A percentile compares a stretch with the other conserved stretches of the same genome.
Evolutionary conservation across 768 basidiomycete genomes (phyloP).

Genomic region (Chalciporus piperatus): DNA sequence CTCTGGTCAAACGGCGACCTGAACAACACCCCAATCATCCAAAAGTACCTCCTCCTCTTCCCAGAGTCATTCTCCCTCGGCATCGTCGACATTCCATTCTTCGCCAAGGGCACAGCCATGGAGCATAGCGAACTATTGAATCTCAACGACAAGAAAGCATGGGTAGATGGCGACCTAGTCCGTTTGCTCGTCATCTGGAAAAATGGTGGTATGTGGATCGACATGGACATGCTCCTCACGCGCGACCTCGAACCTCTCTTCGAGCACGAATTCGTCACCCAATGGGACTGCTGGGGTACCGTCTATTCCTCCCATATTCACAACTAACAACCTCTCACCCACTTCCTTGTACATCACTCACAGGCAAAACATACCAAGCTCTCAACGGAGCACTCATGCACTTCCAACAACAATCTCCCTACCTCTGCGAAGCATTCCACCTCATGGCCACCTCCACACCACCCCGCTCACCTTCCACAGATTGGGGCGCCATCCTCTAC

Average conservation of each 20-base stretch:
- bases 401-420: conserved; percentile 86
- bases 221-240: conserved; percentile 94
- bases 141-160: conserved; percentile 73
- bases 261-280: conserved; percentile 94
- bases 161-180: conserved; percentile 95
- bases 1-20: conserved; percentile 93
- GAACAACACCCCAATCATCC: conserved; percentile 51
- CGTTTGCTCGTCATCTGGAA: conserved; percentile 84
- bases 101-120: conserved; percentile 78
- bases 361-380: conserved; percentile 71
- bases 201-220: conserved; percentile 92
- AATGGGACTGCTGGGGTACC: conserved; percentile 97
- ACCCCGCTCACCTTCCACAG: conserved; percentile 77
- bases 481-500: conserved; percentile 94
- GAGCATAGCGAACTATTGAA: conserved; percentile 59
- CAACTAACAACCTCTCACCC: conserved; percentile 7
- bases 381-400: conserved; percentile 95
- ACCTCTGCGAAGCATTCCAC: conserved; percentile 95
- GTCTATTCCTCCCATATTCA: neutral
- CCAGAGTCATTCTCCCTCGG: conserved; percentile 70
- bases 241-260: conserved; percentile 80
- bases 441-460: conserved; percentile 75
- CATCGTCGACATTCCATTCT: conserved; percentile 59
- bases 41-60: conserved; percentile 56
- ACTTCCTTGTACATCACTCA: neutral